Evolutionary conservation across 2,329 filamentous ascomycete genomes (phyloP).

Genomic region (Knufia fluminis): DNA sequence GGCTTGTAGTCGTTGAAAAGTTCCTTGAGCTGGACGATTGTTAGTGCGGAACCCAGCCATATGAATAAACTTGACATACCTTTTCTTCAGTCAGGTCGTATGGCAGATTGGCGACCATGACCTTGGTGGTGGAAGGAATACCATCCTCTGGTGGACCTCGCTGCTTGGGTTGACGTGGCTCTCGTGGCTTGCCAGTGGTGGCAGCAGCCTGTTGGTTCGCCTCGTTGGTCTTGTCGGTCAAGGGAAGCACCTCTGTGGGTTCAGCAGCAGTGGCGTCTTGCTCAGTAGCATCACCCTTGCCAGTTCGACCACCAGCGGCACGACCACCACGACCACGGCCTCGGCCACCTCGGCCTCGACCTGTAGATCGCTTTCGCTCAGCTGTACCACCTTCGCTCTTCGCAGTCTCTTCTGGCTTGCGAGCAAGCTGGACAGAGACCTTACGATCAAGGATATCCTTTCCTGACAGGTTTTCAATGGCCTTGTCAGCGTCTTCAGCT

Average conservation of each 20-base stretch:
- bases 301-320: constrained; percentile 59
- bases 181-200: constrained; percentile 33
- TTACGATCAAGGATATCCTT: constrained; percentile 98
- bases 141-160: constrained; percentile 95
- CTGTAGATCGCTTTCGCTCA: constrained; percentile 47
- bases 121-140: constrained; percentile 97
- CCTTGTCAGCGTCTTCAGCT: constrained; percentile 86
- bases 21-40: constrained; percentile 69
- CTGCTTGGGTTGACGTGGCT: constrained; percentile 58
- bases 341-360: constrained; percentile 52
- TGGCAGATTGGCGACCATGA: constrained; percentile 99
- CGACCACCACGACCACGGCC: constrained; percentile 56
- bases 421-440: constrained; percentile 96
- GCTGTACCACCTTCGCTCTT: constrained; percentile 61
- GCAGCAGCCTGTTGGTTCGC: constrained; percentile 29
- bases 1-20: constrained; percentile 90
- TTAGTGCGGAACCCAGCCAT: too few relatives aligned
- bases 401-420: constrained; percentile 80
- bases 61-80: too few relatives aligned
- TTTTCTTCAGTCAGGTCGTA: constrained; percentile 97
- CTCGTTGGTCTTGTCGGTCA: constrained; percentile 50
- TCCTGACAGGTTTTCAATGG: constrained; percentile 89
- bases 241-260: constrained; percentile 45
- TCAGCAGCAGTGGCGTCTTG: constrained; percentile 39
- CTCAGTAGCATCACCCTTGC: constrained; percentile 34